Percentiles rank a stretch among this genome's conserved stretches.
Evolutionary conservation across 192 early-diverging fungal genomes (phyloP).

Genomic region (Helicostylum pulchrum): DNA sequence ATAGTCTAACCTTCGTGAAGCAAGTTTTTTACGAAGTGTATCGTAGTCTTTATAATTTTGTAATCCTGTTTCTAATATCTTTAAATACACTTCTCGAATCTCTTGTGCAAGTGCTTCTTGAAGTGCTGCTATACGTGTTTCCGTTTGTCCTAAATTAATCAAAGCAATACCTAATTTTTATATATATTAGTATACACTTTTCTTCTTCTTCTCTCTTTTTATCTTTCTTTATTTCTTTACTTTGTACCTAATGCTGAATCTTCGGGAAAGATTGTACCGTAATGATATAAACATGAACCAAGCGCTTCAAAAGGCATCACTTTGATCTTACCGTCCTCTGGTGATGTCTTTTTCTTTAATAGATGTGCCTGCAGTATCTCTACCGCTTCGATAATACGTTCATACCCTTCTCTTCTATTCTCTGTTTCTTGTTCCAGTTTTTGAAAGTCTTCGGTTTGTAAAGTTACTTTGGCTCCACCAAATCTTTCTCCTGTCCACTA

Average conservation of each 20-base stretch:
- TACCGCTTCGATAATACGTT: constrained; percentile 58
- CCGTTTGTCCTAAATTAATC: constrained; percentile 45
- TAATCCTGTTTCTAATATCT: constrained; percentile 40
- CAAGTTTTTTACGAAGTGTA: constrained; percentile 79
- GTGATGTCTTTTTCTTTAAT: constrained; percentile 65
- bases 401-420: constrained; percentile 55
- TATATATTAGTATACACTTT: constrained; percentile 17
- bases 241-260: constrained; percentile 39
- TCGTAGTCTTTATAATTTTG: constrained; percentile 52
- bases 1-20: constrained; percentile 86
- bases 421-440: constrained; percentile 74
- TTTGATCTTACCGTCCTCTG: constrained; percentile 61
- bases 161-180: constrained; percentile 49
- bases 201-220: too few species aligned
- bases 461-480: constrained; percentile 63
- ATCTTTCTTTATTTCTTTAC: constrained; percentile 19
- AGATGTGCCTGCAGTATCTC: constrained; percentile 42
- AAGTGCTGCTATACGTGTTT: constrained; percentile 41
- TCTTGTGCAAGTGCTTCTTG: constrained; percentile 46
- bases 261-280: constrained; percentile 48
- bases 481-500: constrained; percentile 81
- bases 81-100: constrained; percentile 34
- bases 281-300: constrained; percentile 59
- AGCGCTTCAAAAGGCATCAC: constrained; percentile 60
- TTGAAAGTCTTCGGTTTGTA: constrained; percentile 81